These are phyloP conservation scores for Calonectria ilicicola DNA, from an alignment of 2,329 filamentous ascomycete genomes.

Conservation along the genomic window DNA sequence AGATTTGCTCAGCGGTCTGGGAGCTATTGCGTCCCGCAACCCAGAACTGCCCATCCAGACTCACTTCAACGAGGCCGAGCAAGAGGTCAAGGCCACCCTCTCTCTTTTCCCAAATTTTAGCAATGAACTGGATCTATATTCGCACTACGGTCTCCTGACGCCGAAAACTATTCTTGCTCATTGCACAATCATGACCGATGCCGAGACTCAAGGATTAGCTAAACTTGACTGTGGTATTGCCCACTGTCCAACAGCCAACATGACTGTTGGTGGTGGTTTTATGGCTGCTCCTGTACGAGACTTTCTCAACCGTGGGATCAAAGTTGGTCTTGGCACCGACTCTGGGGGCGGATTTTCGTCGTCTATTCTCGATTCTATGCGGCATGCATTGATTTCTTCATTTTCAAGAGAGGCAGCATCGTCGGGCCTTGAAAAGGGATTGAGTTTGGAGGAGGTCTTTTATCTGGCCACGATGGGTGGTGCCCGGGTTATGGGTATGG, in stretches of 20 bases:
- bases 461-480: slow-evolving; percentile 72
- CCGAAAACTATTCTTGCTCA: slow-evolving; percentile 72
- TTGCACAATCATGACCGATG: slow-evolving; percentile 70
- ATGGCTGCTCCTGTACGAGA: slow-evolving; percentile 71
- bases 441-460: slow-evolving; percentile 66
- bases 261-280: slow-evolving; percentile 71
- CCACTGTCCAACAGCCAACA: slow-evolving; percentile 75
- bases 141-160: slow-evolving; percentile 65
- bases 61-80: slow-evolving; percentile 74
- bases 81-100: slow-evolving; percentile 68
- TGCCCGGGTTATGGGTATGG: slow-evolving; percentile 68
- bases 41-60: slow-evolving; percentile 70
- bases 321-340: slow-evolving; percentile 76
- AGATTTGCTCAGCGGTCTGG: slow-evolving; percentile 66
- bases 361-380: slow-evolving; percentile 69
- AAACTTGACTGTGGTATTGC: slow-evolving; percentile 68
- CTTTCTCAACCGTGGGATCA: slow-evolving; percentile 68
- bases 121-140: slow-evolving; percentile 72
- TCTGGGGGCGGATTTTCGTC: slow-evolving; percentile 72
- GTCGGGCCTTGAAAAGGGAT: slow-evolving; percentile 54
- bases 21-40: slow-evolving; percentile 62
- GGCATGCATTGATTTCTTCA: slow-evolving; percentile 68
- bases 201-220: slow-evolving; percentile 63
- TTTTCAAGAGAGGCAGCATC: slow-evolving; percentile 59
- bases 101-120: slow-evolving; percentile 66